Conservation (phyloP, 2,329 filamentous ascomycete species). For the Tolypocladium guangdongense region DNA sequence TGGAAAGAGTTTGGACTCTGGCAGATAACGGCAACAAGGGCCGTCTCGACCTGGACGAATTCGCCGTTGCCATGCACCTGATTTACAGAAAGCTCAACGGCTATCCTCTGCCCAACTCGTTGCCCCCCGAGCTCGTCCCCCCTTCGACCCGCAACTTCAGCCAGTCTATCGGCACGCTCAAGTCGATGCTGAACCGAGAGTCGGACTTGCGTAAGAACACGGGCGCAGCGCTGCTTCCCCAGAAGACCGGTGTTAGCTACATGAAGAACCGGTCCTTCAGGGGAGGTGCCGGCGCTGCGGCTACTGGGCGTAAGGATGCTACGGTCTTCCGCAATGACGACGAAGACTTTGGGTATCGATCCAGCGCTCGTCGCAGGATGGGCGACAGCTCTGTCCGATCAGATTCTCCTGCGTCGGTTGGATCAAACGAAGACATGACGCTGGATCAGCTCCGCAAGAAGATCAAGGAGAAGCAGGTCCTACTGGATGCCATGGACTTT, state of each 20-base stretch:
- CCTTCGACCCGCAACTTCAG: constrained; percentile 90
- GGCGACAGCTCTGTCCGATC: constrained; percentile 76
- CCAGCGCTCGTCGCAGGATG: constrained; percentile 79
- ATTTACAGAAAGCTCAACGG: constrained; percentile 97
- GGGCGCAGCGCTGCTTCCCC: constrained; percentile 81
- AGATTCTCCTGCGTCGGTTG: constrained; percentile 56
- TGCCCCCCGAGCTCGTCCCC: constrained; percentile 86
- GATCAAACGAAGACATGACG: constrained; percentile 69
- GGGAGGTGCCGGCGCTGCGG: constrained; percentile 44
- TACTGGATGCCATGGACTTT: constrained; percentile 94
- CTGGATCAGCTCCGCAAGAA: constrained; percentile 86
- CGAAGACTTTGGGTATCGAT: constrained; percentile 83
- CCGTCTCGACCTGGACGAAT: constrained; percentile 89
- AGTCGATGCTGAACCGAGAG: constrained; percentile 78
- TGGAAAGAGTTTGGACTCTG: constrained; percentile 91
- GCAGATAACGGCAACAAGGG: constrained; percentile 92
- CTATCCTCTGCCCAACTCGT: constrained; percentile 76
- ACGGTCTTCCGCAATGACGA: constrained; percentile 97
- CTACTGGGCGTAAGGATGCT: constrained; percentile 71
- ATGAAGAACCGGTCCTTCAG: constrained; percentile 92
- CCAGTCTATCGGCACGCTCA: constrained; percentile 86
- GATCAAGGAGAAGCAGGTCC: constrained; percentile 85
- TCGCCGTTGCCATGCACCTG: constrained; percentile 96
- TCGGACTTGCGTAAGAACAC: constrained; percentile 82
- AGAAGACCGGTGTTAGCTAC: constrained; percentile 97